Conservation (phyloP, 108 stramenopile genomes). For the Cyclotella baltica region DNA sequence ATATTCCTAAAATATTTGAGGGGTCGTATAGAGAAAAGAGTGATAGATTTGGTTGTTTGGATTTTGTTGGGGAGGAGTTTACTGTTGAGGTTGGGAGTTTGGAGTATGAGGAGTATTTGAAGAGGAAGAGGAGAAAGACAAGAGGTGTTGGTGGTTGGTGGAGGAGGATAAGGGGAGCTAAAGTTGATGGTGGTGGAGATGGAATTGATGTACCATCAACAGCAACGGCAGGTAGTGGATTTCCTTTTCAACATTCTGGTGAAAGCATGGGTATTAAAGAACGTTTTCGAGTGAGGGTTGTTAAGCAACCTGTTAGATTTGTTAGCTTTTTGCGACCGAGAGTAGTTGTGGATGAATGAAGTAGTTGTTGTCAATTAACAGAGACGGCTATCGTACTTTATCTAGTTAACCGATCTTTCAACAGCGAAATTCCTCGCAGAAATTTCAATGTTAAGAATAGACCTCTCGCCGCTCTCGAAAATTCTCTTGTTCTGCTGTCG, state of each 20-base stretch:
- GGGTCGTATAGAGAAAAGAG: conserved; percentile 69
- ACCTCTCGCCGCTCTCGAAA: too few species aligned
- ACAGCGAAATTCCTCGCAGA: background rate
- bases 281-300: conserved; percentile 58
- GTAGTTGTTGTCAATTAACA: too few species aligned
- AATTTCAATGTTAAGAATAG: too few species aligned
- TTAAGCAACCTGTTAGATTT: conserved; percentile 64
- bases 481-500: too few species aligned
- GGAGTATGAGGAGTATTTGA: conserved; percentile 33
- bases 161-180: background rate
- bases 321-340: conserved; percentile 64
- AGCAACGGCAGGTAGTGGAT: conserved; percentile 23
- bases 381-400: too few species aligned
- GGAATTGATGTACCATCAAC: background rate
- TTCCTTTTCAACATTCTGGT: conserved; percentile 82
- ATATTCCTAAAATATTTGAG: conserved; percentile 69
- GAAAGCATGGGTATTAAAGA: conserved; percentile 62
- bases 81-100: conserved; percentile 50
- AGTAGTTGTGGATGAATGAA: conserved; percentile 52
- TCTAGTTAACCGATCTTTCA: too few species aligned
- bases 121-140: background rate
- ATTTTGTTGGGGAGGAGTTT: conserved; percentile 74
- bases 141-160: background rate
- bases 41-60: conserved; percentile 62
- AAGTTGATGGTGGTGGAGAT: background rate